Conservation (phyloP, 2,329 filamentous ascomycete species). For the Talaromyces pinophilus region DNA sequence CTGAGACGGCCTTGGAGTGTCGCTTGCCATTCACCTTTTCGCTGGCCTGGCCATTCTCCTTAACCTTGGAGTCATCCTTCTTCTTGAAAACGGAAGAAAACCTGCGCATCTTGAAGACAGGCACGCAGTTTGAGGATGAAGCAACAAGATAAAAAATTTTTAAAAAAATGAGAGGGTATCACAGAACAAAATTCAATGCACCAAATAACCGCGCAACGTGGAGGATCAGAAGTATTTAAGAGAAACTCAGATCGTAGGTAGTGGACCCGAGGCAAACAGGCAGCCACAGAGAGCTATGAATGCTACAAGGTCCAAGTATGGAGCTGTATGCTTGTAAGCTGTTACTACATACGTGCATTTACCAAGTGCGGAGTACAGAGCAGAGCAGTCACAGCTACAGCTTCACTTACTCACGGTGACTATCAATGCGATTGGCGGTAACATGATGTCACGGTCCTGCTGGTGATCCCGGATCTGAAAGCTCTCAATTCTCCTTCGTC, state of each 20-base stretch:
- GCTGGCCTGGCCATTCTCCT: slow-evolving; percentile 30
- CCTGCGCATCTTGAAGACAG: slow-evolving; percentile 34
- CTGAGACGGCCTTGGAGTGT: slow-evolving; percentile 35
- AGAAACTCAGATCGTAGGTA: slow-evolving; percentile 19
- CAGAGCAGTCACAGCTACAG: neutral
- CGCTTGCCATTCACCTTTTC: slow-evolving; percentile 31
- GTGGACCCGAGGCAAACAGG: slow-evolving; percentile 10
- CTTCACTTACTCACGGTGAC: slow-evolving; percentile 8
- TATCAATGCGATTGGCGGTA: slow-evolving; percentile 1
- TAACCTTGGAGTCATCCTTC: slow-evolving; percentile 39
- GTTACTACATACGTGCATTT: neutral
- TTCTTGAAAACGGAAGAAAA: slow-evolving; percentile 45
- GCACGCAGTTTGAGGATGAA: neutral
- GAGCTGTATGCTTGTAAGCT: slow-evolving; percentile 2
- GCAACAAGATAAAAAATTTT: neutral
- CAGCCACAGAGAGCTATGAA: slow-evolving; percentile 15
- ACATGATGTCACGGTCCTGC: slow-evolving; percentile 15
- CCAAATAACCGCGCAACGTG: neutral
- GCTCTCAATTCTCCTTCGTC: neutral
- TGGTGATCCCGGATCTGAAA: neutral
- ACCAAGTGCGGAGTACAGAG: slow-evolving; percentile 3
- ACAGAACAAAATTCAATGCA: neutral
- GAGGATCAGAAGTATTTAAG: slow-evolving; percentile 26
- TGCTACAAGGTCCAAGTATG: neutral
- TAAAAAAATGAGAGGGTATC: slow-evolving; percentile 15